Base-by-base conservation (phyloP, 371 early-diverging fungal species). In the Dinochytrium kinnereticum region DNA sequence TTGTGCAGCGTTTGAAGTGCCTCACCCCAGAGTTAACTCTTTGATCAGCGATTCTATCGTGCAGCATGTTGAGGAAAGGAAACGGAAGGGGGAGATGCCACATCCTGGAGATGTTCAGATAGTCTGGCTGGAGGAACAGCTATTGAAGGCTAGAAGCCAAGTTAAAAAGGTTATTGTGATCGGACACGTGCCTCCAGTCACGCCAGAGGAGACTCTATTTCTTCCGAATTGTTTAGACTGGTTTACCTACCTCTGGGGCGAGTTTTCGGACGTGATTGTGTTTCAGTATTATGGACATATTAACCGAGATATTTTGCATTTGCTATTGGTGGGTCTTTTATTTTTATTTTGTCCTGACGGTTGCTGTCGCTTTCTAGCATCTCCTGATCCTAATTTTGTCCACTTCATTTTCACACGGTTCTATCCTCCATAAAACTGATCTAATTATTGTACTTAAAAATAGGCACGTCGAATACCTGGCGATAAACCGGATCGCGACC, bases 121-220 rank as follows among this genome's bases (percentile, higher is more conserved):
- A 19, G 53, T 55, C 17, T 84, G 82, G 82, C 51, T 82, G 24
- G 67, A 71, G 19, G 51, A 59, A 0, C 51, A 64, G 19, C 68
- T 84, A 24, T 1, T 26, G 33, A 37, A 33, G 1, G 75, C 79
- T 15, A 72, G 79, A 15, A 5, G 17, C 3, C 26, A 1, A 2
- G 66, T 53, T 34, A n/a, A 39, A n/a, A 59, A 51, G 33, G 76
- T 76, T 17, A 65, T 84, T 31, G 24, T 84, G 37, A 73, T 75
- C 36, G 82, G 82, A 2, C 84, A 84, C 70, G 77, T 84, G 17
- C 75, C 80, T 1, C 84, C 84, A 2, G 37, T 72, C n/a, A 70
- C 73, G 53, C 30, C 36, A 39, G 77, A 55, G 5, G 61, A 39
- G 1, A 67, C 64, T 31, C 64, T 76, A 28, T 83, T 73, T 72